Percentiles rank a stretch among this genome's conserved stretches.
These are phyloP conservation scores for Sphaceloma murrayae DNA, from an alignment of 2,329 filamentous ascomycete species.

Conservation along the genomic window DNA sequence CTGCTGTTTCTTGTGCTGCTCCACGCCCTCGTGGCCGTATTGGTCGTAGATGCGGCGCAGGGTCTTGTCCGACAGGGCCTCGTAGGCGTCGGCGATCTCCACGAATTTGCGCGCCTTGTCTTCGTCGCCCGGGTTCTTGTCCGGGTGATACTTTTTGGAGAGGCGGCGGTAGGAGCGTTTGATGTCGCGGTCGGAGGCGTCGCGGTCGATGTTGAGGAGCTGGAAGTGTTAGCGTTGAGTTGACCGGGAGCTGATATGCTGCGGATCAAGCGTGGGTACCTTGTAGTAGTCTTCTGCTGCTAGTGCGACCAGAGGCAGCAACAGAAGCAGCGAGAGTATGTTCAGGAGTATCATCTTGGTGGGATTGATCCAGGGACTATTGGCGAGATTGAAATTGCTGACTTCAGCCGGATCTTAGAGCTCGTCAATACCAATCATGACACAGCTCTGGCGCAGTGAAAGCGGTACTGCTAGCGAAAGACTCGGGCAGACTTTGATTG, in stretches of 20 bases:
- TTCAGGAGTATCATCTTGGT: conserved; percentile 37
- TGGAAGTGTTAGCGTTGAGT: conserved; percentile 32
- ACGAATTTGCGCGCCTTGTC: conserved; percentile 84
- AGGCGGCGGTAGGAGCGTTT: conserved; percentile 87
- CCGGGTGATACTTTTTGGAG: conserved; percentile 92
- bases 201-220: conserved; percentile 69
- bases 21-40: conserved; percentile 82
- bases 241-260: neutral
- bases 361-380: neutral
- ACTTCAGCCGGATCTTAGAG: too few relatives aligned
- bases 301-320: conserved; percentile 36
- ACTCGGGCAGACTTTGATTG: too few relatives aligned
- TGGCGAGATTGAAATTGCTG: too few relatives aligned
- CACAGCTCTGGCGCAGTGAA: too few relatives aligned
- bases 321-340: conserved; percentile 34
- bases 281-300: conserved; percentile 68
- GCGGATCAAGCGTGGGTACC: conserved; percentile 42
- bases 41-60: conserved; percentile 86
- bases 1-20: conserved; percentile 59
- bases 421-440: too few relatives aligned
- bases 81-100: conserved; percentile 89
- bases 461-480: too few relatives aligned
- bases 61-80: conserved; percentile 70
- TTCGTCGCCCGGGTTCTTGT: conserved; percentile 90
- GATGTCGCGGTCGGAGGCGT: conserved; percentile 76